A percentile compares a stretch with the other conserved stretches of the same genome.
Conservation (phyloP, 2,329 filamentous ascomycete species). For the Alternaria atra region DNA sequence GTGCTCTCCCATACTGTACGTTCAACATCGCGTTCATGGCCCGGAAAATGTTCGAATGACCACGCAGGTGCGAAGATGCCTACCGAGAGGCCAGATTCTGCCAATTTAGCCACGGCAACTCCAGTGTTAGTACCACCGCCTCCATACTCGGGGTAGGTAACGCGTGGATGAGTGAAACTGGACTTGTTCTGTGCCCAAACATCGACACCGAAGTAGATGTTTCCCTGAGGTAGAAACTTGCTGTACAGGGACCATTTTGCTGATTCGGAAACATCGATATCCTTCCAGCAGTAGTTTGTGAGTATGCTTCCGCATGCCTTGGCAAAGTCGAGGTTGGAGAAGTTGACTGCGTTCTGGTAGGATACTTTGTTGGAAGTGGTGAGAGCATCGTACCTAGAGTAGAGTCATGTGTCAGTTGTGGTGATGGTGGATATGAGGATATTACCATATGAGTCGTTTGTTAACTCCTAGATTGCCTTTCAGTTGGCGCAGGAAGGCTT, state of each 20-base stretch:
- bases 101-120: slow-evolving; percentile 51
- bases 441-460: slow-evolving; percentile 52
- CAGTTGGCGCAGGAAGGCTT: slow-evolving; percentile 52
- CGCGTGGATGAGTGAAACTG: slow-evolving; percentile 37
- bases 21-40: slow-evolving; percentile 38
- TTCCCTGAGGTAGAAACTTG: slow-evolving; percentile 27
- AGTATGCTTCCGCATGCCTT: slow-evolving; percentile 52
- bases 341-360: slow-evolving; percentile 57
- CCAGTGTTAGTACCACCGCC: slow-evolving; percentile 56
- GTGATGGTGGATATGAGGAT: not conserved
- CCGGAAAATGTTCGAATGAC: slow-evolving; percentile 57
- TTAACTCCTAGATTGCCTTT: slow-evolving; percentile 40
- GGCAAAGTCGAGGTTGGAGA: slow-evolving; percentile 51
- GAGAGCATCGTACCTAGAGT: slow-evolving; percentile 57
- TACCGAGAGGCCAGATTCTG: slow-evolving; percentile 47
- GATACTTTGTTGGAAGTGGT: slow-evolving; percentile 53
- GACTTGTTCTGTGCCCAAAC: slow-evolving; percentile 57
- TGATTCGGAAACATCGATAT: slow-evolving; percentile 35
- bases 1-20: slow-evolving; percentile 49
- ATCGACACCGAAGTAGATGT: slow-evolving; percentile 56
- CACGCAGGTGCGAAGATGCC: slow-evolving; percentile 59
- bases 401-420: not conserved
- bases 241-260: slow-evolving; percentile 34
- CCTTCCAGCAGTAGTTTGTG: slow-evolving; percentile 58
- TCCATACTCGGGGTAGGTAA: slow-evolving; percentile 50